phyloP scores from a whole-genome alignment of 2,329 filamentous ascomycete genomes.

The Trichoderma citrinoviride region DNA sequence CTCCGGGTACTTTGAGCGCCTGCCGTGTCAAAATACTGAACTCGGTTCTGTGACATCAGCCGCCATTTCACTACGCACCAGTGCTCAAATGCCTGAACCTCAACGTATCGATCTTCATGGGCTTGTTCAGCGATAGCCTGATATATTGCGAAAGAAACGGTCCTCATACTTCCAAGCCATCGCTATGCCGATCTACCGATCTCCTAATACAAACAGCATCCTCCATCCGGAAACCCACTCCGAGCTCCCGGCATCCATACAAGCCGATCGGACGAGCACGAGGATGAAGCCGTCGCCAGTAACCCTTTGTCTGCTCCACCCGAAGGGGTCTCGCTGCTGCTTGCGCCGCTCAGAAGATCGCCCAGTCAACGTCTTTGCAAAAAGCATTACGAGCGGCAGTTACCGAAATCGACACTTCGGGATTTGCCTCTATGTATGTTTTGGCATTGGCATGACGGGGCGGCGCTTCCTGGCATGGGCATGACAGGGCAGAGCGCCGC shows the following conservation, averaged over 20 bases:
- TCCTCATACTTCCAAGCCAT: neutral
- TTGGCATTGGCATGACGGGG: neutral
- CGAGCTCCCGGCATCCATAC: neutral
- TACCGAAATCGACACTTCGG: neutral
- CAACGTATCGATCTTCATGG: neutral
- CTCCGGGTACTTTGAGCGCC: neutral
- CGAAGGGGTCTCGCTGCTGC: slow-evolving; percentile 12
- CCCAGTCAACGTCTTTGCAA: neutral
- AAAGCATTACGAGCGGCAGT: neutral
- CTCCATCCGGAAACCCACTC: neutral
- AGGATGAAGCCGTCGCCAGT: neutral
- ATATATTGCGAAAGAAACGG: no score
- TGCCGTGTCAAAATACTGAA: no score
- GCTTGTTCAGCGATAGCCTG: no score
- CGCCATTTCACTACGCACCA: neutral
- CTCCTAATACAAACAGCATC: neutral
- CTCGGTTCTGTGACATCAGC: neutral
- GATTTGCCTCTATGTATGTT: no score
- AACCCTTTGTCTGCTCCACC: slow-evolving; percentile 1
- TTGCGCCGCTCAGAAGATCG: neutral
- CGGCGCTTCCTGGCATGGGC: neutral
- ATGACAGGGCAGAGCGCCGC: neutral
- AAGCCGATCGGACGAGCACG: neutral
- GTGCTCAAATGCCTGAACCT: neutral
- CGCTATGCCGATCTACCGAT: neutral